These are phyloP conservation scores for Coemansia aciculifera DNA, from an alignment of 192 early-diverging fungal genomes.

Conservation along the genomic window DNA sequence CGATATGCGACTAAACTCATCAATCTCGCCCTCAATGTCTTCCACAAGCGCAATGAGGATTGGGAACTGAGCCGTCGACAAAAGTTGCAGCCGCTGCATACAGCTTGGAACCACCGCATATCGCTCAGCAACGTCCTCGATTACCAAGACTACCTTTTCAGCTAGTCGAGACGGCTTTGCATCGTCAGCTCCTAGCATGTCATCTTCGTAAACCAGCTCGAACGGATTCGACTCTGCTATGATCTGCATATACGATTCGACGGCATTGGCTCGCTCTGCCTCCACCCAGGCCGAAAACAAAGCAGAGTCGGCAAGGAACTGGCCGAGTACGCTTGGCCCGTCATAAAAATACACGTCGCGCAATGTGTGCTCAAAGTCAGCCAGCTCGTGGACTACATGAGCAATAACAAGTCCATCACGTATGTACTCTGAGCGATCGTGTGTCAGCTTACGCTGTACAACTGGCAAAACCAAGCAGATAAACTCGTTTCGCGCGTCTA, in stretches of 20 bases:
- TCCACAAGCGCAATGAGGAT: conserved; percentile 59
- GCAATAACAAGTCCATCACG: conserved; percentile 61
- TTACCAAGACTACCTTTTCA: conserved; percentile 58
- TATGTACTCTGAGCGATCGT: conserved; percentile 56
- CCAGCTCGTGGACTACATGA: conserved; percentile 65
- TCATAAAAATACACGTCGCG: conserved; percentile 60
- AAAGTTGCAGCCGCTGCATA: conserved; percentile 59
- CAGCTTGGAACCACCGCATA: conserved; percentile 61
- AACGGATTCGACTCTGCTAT: conserved; percentile 62
- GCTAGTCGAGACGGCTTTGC: conserved; percentile 65
- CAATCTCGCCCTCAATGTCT: conserved; percentile 47
- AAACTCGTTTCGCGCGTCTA: conserved; percentile 70
- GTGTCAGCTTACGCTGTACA: conserved; percentile 61
- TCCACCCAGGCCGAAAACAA: conserved; percentile 71
- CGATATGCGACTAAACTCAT: conserved; percentile 53
- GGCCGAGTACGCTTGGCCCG: conserved; percentile 43
- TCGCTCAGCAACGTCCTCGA: conserved; percentile 65
- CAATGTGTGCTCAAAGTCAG: conserved; percentile 69
- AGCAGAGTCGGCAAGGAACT: conserved; percentile 58
- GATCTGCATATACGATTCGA: conserved; percentile 64
- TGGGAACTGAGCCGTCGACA: conserved; percentile 65
- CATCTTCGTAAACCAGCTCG: conserved; percentile 59
- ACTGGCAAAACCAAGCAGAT: conserved; percentile 59
- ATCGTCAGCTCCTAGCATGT: conserved; percentile 55
- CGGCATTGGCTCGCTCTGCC: conserved; percentile 63